phyloP scores from a whole-genome alignment of 176 grass and related monocot genomes.

The Canna indica region DNA sequence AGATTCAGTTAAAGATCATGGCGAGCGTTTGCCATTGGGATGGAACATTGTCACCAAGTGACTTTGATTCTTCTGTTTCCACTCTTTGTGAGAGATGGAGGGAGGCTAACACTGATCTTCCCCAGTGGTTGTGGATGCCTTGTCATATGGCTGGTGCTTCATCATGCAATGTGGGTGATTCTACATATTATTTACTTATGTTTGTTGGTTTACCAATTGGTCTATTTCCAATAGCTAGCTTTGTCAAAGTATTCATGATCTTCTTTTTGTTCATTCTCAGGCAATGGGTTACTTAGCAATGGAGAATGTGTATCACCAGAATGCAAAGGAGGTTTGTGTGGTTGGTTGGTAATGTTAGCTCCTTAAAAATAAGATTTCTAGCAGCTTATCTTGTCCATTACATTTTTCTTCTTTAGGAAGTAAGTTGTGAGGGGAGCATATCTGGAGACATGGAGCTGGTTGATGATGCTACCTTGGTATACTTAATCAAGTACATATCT shows the following conservation, averaged over 20 bases:
- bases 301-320: conserved; percentile 28
- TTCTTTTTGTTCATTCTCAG: conserved; percentile 26
- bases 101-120: conserved; percentile 37
- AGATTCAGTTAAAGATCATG: conserved; percentile 24
- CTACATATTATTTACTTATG: neutral
- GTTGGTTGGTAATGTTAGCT: neutral
- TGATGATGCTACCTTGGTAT: conserved; percentile 57
- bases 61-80: conserved; percentile 43
- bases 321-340: conserved; percentile 19
- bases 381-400: conserved; percentile 9
- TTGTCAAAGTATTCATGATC: neutral
- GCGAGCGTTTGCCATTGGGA: conserved; percentile 25
- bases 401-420: conserved; percentile 16
- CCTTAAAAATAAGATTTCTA: neutral
- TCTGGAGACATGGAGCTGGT: neutral
- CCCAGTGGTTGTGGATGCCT: conserved; percentile 59
- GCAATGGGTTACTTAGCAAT: conserved; percentile 57
- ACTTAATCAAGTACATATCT: neutral
- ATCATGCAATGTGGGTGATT: conserved; percentile 26
- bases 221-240: neutral
- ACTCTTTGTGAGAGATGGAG: conserved; percentile 51
- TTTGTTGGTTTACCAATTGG: neutral
- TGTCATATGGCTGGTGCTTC: conserved; percentile 28
- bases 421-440: conserved; percentile 7
- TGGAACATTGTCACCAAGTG: conserved; percentile 35